Evolutionary conservation across 208 protist species (phyloP).

Genomic region (Trypanosoma avium): DNA sequence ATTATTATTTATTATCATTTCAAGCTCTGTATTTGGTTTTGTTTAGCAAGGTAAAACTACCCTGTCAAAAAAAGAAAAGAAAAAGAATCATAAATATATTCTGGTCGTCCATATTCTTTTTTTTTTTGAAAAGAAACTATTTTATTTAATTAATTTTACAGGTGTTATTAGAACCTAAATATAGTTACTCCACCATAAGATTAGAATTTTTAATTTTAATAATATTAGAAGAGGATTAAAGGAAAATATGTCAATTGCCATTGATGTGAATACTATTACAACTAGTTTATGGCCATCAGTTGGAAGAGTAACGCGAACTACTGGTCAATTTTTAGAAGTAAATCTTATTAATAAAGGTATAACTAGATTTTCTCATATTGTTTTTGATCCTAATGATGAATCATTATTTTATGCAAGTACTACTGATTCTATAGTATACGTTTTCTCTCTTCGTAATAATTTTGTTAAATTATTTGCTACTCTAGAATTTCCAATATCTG

Average conservation of each 20-base stretch:
- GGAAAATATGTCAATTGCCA: conserved; percentile 16
- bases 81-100: too few species aligned
- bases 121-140: too few species aligned
- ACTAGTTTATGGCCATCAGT: conserved; percentile 15
- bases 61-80: too few species aligned
- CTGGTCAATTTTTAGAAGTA: conserved; percentile 20
- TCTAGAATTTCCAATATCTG: conserved; percentile 15
- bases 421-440: conserved; percentile 14
- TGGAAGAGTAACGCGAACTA: background rate
- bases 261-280: conserved; percentile 17
- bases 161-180: too few species aligned
- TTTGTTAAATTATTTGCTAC: conserved; percentile 20
- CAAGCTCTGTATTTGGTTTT: background rate
- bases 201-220: too few species aligned
- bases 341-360: conserved; percentile 3
- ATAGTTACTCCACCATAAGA: too few species aligned
- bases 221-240: too few species aligned
- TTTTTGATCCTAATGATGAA: conserved; percentile 23
- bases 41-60: too few species aligned
- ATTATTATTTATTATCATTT: background rate
- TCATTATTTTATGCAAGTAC: conserved; percentile 22
- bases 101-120: too few species aligned
- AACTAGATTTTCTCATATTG: conserved; percentile 16
- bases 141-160: too few species aligned
- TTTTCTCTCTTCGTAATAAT: conserved; percentile 24